Percentiles rank a stretch among this genome's conserved stretches.
phyloP scores from a whole-genome alignment of 345 rosid genomes.

The Excoecaria agallocha region DNA sequence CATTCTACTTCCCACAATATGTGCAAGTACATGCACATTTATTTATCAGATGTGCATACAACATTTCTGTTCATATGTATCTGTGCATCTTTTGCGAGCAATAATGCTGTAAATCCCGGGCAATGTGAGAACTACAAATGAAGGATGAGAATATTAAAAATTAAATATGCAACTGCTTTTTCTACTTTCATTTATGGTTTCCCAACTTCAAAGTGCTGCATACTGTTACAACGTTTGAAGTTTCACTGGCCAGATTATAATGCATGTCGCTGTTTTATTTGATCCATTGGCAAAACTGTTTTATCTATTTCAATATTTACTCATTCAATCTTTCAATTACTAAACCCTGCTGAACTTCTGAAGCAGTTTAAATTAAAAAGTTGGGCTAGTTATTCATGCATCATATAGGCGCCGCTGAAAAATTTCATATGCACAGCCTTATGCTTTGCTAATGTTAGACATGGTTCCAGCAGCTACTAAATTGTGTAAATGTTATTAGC shows the following conservation, averaged over 20 bases:
- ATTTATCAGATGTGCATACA: neutral
- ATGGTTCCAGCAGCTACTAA: neutral
- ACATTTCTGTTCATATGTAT: no score
- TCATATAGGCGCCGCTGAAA: conserved; percentile 7
- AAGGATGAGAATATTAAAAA: neutral
- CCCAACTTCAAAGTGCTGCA: neutral
- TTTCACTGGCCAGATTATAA: neutral
- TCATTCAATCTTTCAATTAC: neutral
- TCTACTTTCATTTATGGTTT: neutral
- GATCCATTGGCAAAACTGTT: neutral
- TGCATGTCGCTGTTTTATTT: neutral
- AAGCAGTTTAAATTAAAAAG: neutral
- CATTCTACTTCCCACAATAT: neutral
- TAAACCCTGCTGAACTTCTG: neutral
- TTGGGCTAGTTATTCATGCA: neutral
- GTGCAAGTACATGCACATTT: neutral
- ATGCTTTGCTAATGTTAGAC: conserved; percentile 4
- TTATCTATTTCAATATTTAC: conserved; percentile 5
- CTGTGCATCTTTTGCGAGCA: no score
- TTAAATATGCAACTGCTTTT: neutral
- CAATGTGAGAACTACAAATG: no score
- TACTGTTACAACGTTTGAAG: neutral
- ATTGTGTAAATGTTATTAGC: conserved; percentile 6
- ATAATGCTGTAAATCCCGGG: no score
- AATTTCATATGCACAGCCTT: neutral